phyloP scores from a whole-genome alignment of 768 basidiomycete species.

The Termitomyces sp. region DNA sequence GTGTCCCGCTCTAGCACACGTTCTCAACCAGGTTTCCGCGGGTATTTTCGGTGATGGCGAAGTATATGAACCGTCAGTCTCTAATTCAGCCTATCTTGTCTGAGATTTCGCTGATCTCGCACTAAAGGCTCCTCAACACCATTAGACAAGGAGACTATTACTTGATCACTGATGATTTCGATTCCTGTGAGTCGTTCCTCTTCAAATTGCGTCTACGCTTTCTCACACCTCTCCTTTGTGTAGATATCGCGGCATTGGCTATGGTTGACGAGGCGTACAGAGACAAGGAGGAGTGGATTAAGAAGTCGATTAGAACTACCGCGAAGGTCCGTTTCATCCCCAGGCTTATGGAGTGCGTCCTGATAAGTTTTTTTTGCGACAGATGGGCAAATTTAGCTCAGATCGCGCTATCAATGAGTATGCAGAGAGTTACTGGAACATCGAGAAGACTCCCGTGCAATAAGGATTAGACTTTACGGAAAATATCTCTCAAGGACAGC shows the following conservation, averaged over 20 bases:
- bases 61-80: constrained; percentile 83
- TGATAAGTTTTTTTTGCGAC: neutral
- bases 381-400: constrained; percentile 97
- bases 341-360: neutral
- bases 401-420: constrained; percentile 92
- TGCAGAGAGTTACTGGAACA: constrained; percentile 84
- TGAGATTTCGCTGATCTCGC: neutral
- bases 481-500: neutral
- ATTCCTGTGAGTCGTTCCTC: constrained; percentile 59
- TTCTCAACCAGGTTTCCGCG: constrained; percentile 67
- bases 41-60: constrained; percentile 78
- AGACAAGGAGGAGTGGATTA: constrained; percentile 84
- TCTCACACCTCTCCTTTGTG: neutral
- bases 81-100: constrained; percentile 9
- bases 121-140: constrained; percentile 60
- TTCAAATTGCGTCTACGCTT: neutral
- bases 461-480: constrained; percentile 2
- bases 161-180: constrained; percentile 89
- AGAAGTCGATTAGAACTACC: constrained; percentile 82
- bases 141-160: constrained; percentile 75
- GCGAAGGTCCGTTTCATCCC: constrained; percentile 47
- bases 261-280: constrained; percentile 89
- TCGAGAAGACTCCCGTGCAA: constrained; percentile 41
- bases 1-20: constrained; percentile 76
- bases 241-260: constrained; percentile 75